Evolutionary conservation across 768 basidiomycete species (phyloP).

Genomic region (Sporobolomyces phaffii): DNA sequence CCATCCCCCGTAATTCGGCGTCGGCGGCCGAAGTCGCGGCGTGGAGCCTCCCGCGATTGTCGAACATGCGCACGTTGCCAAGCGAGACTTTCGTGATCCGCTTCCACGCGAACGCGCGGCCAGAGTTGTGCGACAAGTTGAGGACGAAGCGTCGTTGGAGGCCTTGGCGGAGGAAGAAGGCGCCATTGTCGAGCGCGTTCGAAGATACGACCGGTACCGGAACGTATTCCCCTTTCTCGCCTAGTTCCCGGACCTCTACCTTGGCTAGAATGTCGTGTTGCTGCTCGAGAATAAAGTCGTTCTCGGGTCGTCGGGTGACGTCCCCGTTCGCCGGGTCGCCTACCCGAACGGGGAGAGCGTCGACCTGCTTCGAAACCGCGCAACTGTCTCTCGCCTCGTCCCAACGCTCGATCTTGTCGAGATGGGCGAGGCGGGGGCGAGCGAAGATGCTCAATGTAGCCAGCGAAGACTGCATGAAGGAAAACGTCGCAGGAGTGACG

Average conservation of each 20-base stretch:
- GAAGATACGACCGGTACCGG: slow-evolving; percentile 77
- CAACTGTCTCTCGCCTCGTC: slow-evolving; percentile 83
- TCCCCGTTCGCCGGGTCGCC: slow-evolving; percentile 40
- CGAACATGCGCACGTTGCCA: slow-evolving; percentile 77
- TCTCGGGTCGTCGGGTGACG: slow-evolving; percentile 68
- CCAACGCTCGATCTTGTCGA: slow-evolving; percentile 86
- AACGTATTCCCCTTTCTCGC: slow-evolving; percentile 71
- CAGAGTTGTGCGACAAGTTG: slow-evolving; percentile 77
- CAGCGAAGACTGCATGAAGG: slow-evolving; percentile 67
- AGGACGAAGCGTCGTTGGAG: slow-evolving; percentile 76
- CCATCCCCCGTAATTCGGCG: slow-evolving; percentile 60
- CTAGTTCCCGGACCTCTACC: slow-evolving; percentile 79
- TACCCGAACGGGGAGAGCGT: slow-evolving; percentile 17
- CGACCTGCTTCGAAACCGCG: slow-evolving; percentile 16
- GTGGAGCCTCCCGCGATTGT: slow-evolving; percentile 72
- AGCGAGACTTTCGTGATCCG: slow-evolving; percentile 68
- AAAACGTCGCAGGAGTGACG: slow-evolving; percentile 64
- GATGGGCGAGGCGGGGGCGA: slow-evolving; percentile 67
- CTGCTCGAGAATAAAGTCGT: slow-evolving; percentile 80
- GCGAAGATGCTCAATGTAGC: slow-evolving; percentile 89
- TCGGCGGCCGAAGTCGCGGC: slow-evolving; percentile 61
- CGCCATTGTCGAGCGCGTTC: slow-evolving; percentile 69
- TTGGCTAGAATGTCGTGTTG: slow-evolving; percentile 83
- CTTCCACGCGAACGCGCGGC: slow-evolving; percentile 79
- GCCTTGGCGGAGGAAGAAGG: slow-evolving; percentile 86